Evolutionary conservation across 768 basidiomycete species (phyloP).

Genomic region (Pleurotus pulmonarius): DNA sequence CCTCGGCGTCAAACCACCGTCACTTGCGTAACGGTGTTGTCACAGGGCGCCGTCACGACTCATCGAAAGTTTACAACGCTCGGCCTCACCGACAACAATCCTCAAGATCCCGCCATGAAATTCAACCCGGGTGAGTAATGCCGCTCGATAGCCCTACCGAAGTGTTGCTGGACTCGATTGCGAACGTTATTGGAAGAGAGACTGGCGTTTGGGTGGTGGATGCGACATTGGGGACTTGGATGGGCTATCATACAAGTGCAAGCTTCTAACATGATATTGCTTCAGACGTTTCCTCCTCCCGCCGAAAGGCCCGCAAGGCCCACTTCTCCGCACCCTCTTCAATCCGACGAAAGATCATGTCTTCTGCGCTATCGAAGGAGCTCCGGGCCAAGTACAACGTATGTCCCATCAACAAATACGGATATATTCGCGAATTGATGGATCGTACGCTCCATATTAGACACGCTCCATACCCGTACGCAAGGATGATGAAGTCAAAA

Average conservation of each 20-base stretch:
- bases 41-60: conserved; percentile 12
- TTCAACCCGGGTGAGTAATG: conserved; percentile 72
- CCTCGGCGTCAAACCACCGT: conserved; percentile 10
- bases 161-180: background rate
- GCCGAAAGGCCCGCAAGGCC: conserved; percentile 97
- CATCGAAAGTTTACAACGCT: conserved; percentile 15
- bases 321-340: conserved; percentile 97
- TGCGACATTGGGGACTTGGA: conserved; percentile 37
- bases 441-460: conserved; percentile 32
- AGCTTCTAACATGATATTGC: conserved; percentile 17
- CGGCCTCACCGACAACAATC: conserved; percentile 49
- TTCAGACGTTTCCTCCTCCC: conserved; percentile 85
- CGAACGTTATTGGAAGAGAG: conserved; percentile 15
- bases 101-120: conserved; percentile 70
- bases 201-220: conserved; percentile 46
- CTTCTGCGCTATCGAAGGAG: conserved; percentile 92
- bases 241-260: conserved; percentile 26
- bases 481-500: conserved; percentile 97
- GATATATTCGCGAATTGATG: background rate
- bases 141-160: background rate
- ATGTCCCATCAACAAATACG: conserved; percentile 25
- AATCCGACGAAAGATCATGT: conserved; percentile 97
- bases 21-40: conserved; percentile 31
- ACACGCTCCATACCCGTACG: conserved; percentile 90
- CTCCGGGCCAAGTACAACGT: conserved; percentile 91